Conservation (phyloP, 202 grass and related monocot genomes). For the Schoenoplectus tabernaemontani region DNA sequence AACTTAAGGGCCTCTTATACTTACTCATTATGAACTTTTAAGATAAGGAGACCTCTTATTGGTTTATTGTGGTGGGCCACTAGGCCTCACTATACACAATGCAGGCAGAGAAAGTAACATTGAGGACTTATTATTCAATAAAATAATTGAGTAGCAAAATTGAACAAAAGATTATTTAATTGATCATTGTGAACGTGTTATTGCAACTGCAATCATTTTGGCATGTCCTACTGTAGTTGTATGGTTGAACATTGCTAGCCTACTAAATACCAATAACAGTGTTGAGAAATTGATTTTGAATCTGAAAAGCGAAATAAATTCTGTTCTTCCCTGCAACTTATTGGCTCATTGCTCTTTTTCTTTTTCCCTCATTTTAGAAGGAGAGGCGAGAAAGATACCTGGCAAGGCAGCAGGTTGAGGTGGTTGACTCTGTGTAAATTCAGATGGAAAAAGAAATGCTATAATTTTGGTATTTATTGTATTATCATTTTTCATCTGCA, state of each 20-base stretch:
- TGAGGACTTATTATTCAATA: neutral
- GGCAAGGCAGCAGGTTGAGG: slow-evolving; percentile 72
- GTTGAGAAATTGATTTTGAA: neutral
- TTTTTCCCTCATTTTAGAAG: slow-evolving; percentile 44
- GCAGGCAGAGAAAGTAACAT: neutral
- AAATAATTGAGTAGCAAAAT: neutral
- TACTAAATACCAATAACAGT: neutral
- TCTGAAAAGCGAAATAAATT: neutral
- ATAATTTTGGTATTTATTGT: slow-evolving; percentile 24
- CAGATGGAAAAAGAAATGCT: neutral
- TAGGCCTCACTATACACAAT: neutral
- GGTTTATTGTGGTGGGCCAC: neutral
- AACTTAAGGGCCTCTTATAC: too few relatives aligned
- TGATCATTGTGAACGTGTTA: neutral
- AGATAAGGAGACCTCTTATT: neutral
- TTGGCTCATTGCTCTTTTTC: neutral
- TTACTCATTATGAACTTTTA: neutral
- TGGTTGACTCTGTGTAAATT: slow-evolving; percentile 68
- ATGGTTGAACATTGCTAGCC: neutral
- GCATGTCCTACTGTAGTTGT: neutral
- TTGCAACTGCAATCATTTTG: neutral
- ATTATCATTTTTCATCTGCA: slow-evolving; percentile 18
- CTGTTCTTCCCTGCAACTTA: neutral
- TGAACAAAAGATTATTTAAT: neutral
- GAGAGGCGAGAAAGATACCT: slow-evolving; percentile 90